phyloP scores from a whole-genome alignment of 139 green algal species.

The Picochlorum sp. region DNA sequence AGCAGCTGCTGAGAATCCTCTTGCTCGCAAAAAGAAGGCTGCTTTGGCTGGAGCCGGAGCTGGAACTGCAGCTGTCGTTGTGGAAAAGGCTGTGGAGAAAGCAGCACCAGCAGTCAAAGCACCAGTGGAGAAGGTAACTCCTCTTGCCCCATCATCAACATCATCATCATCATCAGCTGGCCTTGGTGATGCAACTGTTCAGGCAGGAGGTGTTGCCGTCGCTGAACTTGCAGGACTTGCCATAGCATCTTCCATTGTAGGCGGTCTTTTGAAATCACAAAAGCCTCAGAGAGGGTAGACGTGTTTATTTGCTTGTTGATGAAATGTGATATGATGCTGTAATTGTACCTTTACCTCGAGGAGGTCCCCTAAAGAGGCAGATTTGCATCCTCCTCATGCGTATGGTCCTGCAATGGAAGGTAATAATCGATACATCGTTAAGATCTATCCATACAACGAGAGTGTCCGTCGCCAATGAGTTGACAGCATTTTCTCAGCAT shows the following conservation, averaged over 20 bases:
- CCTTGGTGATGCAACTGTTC: background rate
- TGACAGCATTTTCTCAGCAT: too few species aligned
- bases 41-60: background rate
- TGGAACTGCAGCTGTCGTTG: background rate
- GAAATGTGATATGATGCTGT: too few species aligned
- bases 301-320: background rate
- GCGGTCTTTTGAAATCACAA: background rate
- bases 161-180: background rate
- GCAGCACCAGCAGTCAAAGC: background rate
- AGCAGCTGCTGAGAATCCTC: background rate
- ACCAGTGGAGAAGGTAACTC: background rate
- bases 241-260: conserved; percentile 20
- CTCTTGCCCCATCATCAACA: background rate
- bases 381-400: too few species aligned
- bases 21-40: conserved; percentile 2
- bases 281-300: background rate
- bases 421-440: too few species aligned
- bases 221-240: conserved; percentile 20
- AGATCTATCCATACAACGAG: too few species aligned
- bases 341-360: too few species aligned
- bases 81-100: background rate
- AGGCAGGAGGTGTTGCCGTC: conserved; percentile 18
- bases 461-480: too few species aligned
- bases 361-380: too few species aligned
- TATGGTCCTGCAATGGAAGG: too few species aligned